These are phyloP conservation scores for Phaeotremella skinneri DNA, from an alignment of 768 basidiomycete genomes.

Conservation along the genomic window DNA sequence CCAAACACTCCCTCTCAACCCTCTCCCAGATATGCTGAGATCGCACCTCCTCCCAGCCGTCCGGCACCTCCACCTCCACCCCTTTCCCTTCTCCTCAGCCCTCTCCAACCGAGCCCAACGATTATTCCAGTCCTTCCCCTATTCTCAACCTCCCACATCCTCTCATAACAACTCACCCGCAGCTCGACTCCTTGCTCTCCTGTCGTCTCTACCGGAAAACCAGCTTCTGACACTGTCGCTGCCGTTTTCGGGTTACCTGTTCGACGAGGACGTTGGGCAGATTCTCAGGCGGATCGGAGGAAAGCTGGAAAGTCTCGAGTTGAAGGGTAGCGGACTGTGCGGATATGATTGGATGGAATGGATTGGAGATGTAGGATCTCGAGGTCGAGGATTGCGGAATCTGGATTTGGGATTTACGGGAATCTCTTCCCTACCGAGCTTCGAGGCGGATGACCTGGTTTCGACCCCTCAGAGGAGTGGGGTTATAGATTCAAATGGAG, in stretches of 20 bases:
- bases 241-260: constrained; percentile 34
- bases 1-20: constrained; percentile 19
- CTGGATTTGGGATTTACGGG: constrained; percentile 36
- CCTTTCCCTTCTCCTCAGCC: constrained; percentile 26
- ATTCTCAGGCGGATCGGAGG: constrained; percentile 22
- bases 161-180: constrained; percentile 11
- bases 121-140: not conserved
- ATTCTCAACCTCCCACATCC: not conserved
- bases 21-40: constrained; percentile 16
- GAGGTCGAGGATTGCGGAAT: constrained; percentile 16
- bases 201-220: constrained; percentile 18
- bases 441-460: too few relatives aligned
- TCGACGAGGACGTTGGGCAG: constrained; percentile 15
- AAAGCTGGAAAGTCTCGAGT: constrained; percentile 26
- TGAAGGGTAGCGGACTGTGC: constrained; percentile 25
- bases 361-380: constrained; percentile 7
- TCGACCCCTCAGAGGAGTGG: too few relatives aligned
- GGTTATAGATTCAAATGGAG: too few relatives aligned
- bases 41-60: constrained; percentile 22
- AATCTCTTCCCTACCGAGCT: constrained; percentile 26
- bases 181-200: constrained; percentile 6
- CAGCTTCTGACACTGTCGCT: constrained; percentile 27
- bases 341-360: constrained; percentile 21
- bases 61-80: constrained; percentile 26
- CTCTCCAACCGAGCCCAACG: not conserved